These are phyloP conservation scores for Triticum aestivum DNA, from an alignment of 176 grass and related monocot genomes.

Conservation along the genomic window DNA sequence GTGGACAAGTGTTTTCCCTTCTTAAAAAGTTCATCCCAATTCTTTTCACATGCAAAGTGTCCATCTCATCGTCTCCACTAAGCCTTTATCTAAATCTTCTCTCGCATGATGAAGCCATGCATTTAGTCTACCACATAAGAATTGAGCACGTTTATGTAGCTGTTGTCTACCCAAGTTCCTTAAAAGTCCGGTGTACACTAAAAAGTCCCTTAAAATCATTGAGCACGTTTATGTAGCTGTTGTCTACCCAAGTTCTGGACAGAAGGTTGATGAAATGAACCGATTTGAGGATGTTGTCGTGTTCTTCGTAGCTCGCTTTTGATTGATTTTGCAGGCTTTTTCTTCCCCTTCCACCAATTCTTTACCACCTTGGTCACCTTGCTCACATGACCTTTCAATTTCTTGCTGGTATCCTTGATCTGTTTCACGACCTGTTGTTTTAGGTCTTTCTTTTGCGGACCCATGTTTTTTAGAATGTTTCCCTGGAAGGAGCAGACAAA, in stretches of 20 bases:
- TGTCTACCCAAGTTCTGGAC: slow-evolving; percentile 3
- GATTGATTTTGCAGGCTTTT: slow-evolving; percentile 36
- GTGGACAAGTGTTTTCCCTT: no score
- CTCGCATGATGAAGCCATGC: no score
- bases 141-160: neutral
- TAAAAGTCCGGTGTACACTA: neutral
- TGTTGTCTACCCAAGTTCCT: neutral
- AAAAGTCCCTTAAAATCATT: slow-evolving; percentile 1
- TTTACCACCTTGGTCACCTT: slow-evolving; percentile 59
- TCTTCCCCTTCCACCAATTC: slow-evolving; percentile 71
- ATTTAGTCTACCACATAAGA: neutral
- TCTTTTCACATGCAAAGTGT: no score
- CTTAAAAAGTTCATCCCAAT: no score
- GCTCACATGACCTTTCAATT: slow-evolving; percentile 64
- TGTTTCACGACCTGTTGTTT: slow-evolving; percentile 59
- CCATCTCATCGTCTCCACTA: no score
- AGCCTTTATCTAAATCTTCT: no score
- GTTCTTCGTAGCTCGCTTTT: slow-evolving; percentile 64
- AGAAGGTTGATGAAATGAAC: neutral
- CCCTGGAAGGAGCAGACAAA: neutral
- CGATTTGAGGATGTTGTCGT: neutral
- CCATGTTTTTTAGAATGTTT: slow-evolving; percentile 75
- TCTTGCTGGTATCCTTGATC: slow-evolving; percentile 57
- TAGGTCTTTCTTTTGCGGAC: slow-evolving; percentile 62
- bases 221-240: neutral